These are phyloP conservation scores for Gillenia trifoliata DNA, from an alignment of 306 rosid species.

Conservation along the genomic window DNA sequence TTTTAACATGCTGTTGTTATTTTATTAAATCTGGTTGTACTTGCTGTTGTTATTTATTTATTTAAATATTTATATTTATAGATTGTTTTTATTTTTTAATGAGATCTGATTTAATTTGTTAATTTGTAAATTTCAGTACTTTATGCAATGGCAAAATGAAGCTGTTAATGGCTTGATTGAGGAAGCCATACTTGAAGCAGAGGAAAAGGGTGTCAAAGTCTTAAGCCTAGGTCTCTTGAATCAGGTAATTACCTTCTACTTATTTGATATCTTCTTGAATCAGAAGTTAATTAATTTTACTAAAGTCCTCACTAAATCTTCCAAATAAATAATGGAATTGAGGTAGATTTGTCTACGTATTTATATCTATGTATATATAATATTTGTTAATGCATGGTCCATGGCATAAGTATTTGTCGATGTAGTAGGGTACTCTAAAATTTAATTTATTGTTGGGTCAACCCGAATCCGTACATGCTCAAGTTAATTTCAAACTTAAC, in stretches of 20 bases:
- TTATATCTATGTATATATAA: too few relatives aligned
- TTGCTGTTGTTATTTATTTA: neutral
- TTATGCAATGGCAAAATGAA: slow-evolving; percentile 22
- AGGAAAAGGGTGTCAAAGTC: slow-evolving; percentile 30
- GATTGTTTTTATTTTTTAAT: neutral
- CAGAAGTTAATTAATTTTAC: neutral
- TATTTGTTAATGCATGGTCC: neutral
- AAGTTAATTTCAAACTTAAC: too few relatives aligned
- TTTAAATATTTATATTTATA: neutral
- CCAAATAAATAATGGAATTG: neutral
- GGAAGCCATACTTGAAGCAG: slow-evolving; percentile 34
- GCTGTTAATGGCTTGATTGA: slow-evolving; percentile 30
- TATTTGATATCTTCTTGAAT: neutral
- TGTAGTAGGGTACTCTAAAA: too few relatives aligned
- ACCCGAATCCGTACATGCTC: too few relatives aligned
- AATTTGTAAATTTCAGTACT: slow-evolving; percentile 16
- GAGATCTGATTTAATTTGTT: neutral
- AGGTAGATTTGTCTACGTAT: neutral
- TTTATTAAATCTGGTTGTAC: neutral
- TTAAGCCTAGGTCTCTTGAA: slow-evolving; percentile 38
- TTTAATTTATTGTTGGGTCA: too few relatives aligned
- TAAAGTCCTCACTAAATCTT: neutral
- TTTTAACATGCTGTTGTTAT: too few relatives aligned
- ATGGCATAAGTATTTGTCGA: neutral
- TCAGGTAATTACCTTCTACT: slow-evolving; percentile 17